Base-by-base conservation (phyloP, 352 stramenopile genomes). In the Phytophthora tubulina region DNA sequence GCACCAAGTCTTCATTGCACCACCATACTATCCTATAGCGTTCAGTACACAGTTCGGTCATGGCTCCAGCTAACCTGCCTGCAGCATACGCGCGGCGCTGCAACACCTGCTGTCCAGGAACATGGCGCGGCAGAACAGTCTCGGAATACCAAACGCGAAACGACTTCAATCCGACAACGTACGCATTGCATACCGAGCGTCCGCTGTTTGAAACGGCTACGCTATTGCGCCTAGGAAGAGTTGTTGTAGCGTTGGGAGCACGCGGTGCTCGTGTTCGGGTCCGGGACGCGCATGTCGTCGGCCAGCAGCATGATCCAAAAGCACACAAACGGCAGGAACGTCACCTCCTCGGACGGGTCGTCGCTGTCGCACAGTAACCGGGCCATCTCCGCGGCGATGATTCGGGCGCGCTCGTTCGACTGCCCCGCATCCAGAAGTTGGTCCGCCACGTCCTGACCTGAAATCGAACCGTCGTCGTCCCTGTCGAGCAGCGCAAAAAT, bases 261-360 rank as follows among this genome's bases (percentile, higher is more conserved):
- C 73, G 1, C 58, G 67, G 3, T 10, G 32, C 61, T 87, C 81
- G 51, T 91, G 13, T 27, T 50, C 8, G 73, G 72, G 59, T 89
- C 78, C 1, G 81, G 88, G 4, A 84, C 72, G 31, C 51, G 63
- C 59, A 68, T 67, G 48, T 72, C 53, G 41, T 89, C 81, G 4
- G 73, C 72, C 3, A 89, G 62, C 75, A 88, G 78, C 41, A 81
- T 81, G 63, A 89, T 62, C 81, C 78, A 89, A 59, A 88, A 86
- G 36, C 72, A 79, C 21, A 71, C 74, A 44, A 86, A 89, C 32
- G 77, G 79, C 44, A 84, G 79, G 49, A 89, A 89, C 36, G 49
- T 51, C 50, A 87, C 76, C 69, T 91, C 79, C 42, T 90, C 82
- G 32, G 79, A 73, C n/a, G 79, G 81, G 30, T 90, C 67, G 9